phyloP scores from a whole-genome alignment of 164 flowering plant genomes.

The Vitis cinerea region DNA sequence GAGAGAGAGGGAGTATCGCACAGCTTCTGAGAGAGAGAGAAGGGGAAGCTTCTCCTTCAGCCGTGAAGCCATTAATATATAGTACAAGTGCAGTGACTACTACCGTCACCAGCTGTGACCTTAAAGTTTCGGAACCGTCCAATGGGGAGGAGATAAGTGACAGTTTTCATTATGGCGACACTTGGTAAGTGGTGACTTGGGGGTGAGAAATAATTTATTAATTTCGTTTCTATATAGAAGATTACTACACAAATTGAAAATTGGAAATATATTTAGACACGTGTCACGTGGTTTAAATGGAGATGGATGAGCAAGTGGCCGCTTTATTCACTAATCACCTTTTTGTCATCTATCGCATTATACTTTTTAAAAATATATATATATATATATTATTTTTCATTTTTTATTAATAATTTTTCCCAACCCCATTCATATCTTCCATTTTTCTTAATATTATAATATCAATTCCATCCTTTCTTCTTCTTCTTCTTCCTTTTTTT shows the following conservation, averaged over 20 bases:
- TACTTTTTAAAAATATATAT: not conserved
- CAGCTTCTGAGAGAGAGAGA: not conserved
- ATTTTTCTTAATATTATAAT: too few relatives aligned
- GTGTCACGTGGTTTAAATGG: slow-evolving; percentile 24
- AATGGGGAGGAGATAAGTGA: not conserved
- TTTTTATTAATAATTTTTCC: too few relatives aligned
- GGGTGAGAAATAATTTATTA: not conserved
- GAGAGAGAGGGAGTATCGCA: not conserved
- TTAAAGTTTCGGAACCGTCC: not conserved
- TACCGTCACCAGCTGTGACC: slow-evolving; percentile 5
- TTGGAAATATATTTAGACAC: slow-evolving; percentile 5
- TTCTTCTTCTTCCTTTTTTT: too few relatives aligned
- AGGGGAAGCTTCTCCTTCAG: slow-evolving; percentile 12
- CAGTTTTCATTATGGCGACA: not conserved
- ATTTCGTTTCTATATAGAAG: not conserved
- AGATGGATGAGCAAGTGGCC: slow-evolving; percentile 7
- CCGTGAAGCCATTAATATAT: not conserved
- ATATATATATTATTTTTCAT: too few relatives aligned
- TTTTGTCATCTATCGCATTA: not conserved
- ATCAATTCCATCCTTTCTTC: too few relatives aligned
- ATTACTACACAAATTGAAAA: not conserved
- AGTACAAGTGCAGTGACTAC: not conserved
- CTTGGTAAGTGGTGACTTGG: not conserved
- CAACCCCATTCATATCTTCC: too few relatives aligned
- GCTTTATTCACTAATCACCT: not conserved